Base-by-base conservation (phyloP, 2,329 filamentous ascomycete species). In the Fusarium nanum region DNA sequence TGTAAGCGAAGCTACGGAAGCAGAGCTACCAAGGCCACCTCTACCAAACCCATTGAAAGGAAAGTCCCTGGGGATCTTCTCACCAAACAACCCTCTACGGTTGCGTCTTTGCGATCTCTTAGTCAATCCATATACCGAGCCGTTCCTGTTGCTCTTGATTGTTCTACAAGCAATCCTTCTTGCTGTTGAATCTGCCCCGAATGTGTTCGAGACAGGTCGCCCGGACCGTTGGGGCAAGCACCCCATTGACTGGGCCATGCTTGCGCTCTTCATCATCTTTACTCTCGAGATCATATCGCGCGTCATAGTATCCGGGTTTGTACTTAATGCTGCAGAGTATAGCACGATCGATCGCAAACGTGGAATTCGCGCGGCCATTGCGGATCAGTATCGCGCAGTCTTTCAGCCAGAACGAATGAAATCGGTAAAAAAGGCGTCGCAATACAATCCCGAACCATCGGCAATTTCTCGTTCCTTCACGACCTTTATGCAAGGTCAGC, bases 311-410 rank as follows among this genome's bases (percentile, higher is more conserved):
- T 99, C 96, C 1, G 97, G 96, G 1, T 92, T 99, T 73, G 85
- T 99, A 32, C 84, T 97, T 71, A 99, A 99, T 77, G 92, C 96
- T 3, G 84, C 89, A 11, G 94, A 98, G 77, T 98, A 98, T 79
- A 97, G 93, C 79, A 97, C 94, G 7, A 92, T 97, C 67, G 92
- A 97, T 78, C 88, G 93, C 56, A 88, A 91, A 70, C 85, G 91
- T 32, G 93, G 94, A 13, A 81, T 97, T 11, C 89, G 88, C 55
- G 89, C 91, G 69, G 92, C 91, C 13, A 83, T 98, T 22, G 83
- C 89, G 44, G 90, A 93, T 66, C 94, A 94, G 80, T 92, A 93
- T 64, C 89, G 89, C 64, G 87, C 88, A 23, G 85, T 97, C 25
- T 97, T 98, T 77, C 89, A 92, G n/a, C 92, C 93, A 3, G 89